These are phyloP conservation scores for Spiraea crenata DNA, from an alignment of 331 rosid species.

Conservation along the genomic window DNA sequence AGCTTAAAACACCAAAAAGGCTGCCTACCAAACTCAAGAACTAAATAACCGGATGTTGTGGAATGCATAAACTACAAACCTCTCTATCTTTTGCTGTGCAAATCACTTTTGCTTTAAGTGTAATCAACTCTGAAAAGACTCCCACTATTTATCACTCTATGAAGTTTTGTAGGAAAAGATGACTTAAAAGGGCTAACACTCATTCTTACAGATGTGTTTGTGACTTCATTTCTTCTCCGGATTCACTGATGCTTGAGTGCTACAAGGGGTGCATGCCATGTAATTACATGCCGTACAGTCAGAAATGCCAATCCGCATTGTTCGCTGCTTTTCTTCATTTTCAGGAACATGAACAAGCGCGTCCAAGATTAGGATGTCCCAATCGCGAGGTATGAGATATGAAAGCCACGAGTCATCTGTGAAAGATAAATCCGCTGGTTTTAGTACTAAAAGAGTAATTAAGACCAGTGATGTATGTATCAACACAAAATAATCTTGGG, in stretches of 20 bases:
- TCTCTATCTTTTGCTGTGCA: not conserved
- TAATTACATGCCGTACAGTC: conserved; percentile 23
- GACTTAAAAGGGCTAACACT: not conserved
- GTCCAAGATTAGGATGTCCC: conserved; percentile 90
- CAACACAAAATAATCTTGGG: not conserved
- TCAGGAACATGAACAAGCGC: conserved; percentile 90
- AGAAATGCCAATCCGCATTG: conserved; percentile 59
- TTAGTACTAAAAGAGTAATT: not conserved
- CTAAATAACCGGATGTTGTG: not conserved
- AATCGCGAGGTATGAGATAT: conserved; percentile 60
- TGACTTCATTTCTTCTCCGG: conserved; percentile 28
- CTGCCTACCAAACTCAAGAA: not conserved
- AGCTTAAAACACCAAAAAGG: not conserved
- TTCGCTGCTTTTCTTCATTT: conserved; percentile 61
- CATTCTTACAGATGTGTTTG: not conserved
- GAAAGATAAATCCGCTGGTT: not conserved
- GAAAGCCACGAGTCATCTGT: conserved; percentile 81
- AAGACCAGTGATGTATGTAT: not conserved
- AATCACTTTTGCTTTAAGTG: not conserved
- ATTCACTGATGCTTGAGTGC: conserved; percentile 18
- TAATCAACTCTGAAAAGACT: not conserved
- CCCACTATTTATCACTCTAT: not conserved
- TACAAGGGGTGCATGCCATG: conserved; percentile 46
- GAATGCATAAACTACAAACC: not conserved
- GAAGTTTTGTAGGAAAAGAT: not conserved